Conservation (phyloP, 352 stramenopile species). For the Peronospora destructor region DNA sequence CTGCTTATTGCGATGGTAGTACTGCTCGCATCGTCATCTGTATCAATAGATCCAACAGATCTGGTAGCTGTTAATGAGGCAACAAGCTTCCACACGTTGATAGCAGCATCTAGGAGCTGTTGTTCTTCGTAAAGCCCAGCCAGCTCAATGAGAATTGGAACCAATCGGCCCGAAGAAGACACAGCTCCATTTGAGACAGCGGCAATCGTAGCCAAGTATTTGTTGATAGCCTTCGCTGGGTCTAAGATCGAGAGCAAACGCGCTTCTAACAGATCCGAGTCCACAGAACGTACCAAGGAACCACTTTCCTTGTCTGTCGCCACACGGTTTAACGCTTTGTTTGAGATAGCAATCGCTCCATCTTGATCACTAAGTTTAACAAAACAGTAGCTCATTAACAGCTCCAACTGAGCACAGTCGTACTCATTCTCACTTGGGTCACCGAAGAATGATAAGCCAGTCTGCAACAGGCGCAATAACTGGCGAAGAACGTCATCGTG, state of each 20-base stretch:
- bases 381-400: slow-evolving; percentile 40
- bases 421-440: slow-evolving; percentile 9
- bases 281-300: slow-evolving; percentile 5
- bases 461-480: slow-evolving; percentile 34
- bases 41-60: slow-evolving; percentile 10
- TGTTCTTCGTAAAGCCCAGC: slow-evolving; percentile 48
- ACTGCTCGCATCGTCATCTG: slow-evolving; percentile 21
- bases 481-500: slow-evolving; percentile 15
- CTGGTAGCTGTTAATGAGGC: slow-evolving; percentile 26
- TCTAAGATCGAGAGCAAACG: slow-evolving; percentile 35
- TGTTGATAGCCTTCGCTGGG: slow-evolving; percentile 19
- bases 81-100: slow-evolving; percentile 64
- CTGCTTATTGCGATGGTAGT: slow-evolving; percentile 20
- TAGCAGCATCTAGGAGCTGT: slow-evolving; percentile 37
- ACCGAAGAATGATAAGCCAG: slow-evolving; percentile 28
- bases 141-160: slow-evolving; percentile 54
- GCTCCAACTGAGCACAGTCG: slow-evolving; percentile 29
- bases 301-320: slow-evolving; percentile 3
- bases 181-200: slow-evolving; percentile 10
- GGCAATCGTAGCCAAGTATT: slow-evolving; percentile 29
- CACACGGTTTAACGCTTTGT: slow-evolving; percentile 26
- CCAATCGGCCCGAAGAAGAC: slow-evolving; percentile 14
- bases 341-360: slow-evolving; percentile 10
- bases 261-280: slow-evolving; percentile 35
- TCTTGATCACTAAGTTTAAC: slow-evolving; percentile 24